phyloP scores from a whole-genome alignment of 768 basidiomycete species.

The Pisolithus marmoratus region DNA sequence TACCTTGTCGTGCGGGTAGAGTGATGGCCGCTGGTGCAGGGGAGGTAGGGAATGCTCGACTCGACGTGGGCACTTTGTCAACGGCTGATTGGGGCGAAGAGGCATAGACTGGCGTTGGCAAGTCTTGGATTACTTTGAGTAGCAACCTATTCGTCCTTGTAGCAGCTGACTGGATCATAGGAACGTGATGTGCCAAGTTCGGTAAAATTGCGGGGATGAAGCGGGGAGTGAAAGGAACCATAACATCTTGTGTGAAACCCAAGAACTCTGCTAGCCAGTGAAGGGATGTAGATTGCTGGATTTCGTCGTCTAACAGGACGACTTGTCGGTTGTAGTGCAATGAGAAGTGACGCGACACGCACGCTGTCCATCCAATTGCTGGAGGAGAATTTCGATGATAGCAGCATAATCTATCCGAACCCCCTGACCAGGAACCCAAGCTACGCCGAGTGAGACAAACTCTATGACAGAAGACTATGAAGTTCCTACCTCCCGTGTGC shows the following conservation, averaged over 20 bases:
- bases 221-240: constrained; percentile 91
- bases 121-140: constrained; percentile 75
- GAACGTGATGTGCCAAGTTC: constrained; percentile 87
- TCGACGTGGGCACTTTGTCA: constrained; percentile 28
- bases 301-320: constrained; percentile 63
- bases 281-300: constrained; percentile 92
- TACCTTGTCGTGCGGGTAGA: constrained; percentile 45
- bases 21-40: constrained; percentile 46
- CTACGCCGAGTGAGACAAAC: constrained; percentile 30
- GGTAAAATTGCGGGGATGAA: constrained; percentile 91
- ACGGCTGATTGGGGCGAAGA: constrained; percentile 17
- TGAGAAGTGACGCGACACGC: constrained; percentile 25
- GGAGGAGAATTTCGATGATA: constrained; percentile 88
- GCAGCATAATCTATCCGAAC: constrained; percentile 87
- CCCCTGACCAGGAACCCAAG: constrained; percentile 92
- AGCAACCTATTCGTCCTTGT: constrained; percentile 82
- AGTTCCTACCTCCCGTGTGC: constrained; percentile 57
- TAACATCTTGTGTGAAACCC: constrained; percentile 80
- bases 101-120: constrained; percentile 66
- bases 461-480: neutral
- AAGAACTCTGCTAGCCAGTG: constrained; percentile 91
- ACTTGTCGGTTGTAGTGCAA: neutral
- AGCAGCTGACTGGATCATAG: constrained; percentile 85
- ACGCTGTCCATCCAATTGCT: constrained; percentile 83
- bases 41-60: constrained; percentile 42